These are phyloP conservation scores for Colletotrichum eleusines DNA, from an alignment of 2,329 filamentous ascomycete species.

Conservation along the genomic window DNA sequence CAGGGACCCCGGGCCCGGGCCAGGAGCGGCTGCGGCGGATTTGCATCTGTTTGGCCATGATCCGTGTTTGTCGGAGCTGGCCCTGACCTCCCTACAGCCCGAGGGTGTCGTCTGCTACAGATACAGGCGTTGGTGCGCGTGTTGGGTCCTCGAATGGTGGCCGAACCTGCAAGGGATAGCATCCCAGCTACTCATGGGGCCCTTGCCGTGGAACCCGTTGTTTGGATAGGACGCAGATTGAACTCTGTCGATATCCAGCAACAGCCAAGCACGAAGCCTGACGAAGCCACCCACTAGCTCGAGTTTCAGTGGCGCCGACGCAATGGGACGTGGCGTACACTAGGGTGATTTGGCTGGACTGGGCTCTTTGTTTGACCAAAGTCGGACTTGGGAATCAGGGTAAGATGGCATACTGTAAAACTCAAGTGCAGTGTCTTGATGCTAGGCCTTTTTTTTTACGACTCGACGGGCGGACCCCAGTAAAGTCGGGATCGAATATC, in stretches of 20 bases:
- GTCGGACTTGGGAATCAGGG: slow-evolving; percentile 5
- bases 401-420: not conserved
- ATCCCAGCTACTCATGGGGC: slow-evolving; percentile 7
- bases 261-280: slow-evolving; percentile 5
- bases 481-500: slow-evolving; percentile 7
- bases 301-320: slow-evolving; percentile 27
- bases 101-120: slow-evolving; percentile 18
- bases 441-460: slow-evolving; percentile 8
- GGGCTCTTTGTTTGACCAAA: slow-evolving; percentile 15
- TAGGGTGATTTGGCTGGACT: not conserved
- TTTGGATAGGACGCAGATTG: slow-evolving; percentile 3
- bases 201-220: slow-evolving; percentile 9
- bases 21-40: slow-evolving; percentile 20
- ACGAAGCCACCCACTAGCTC: slow-evolving; percentile 24
- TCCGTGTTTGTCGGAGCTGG: slow-evolving; percentile 32
- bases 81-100: slow-evolving; percentile 27
- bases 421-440: not conserved
- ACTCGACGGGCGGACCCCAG: not conserved
- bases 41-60: slow-evolving; percentile 31
- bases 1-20: slow-evolving; percentile 7
- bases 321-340: slow-evolving; percentile 19
- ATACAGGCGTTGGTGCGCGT: not conserved
- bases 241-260: slow-evolving; percentile 21
- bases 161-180: slow-evolving; percentile 25
- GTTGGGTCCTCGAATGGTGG: slow-evolving; percentile 11